Conservation (phyloP, 2,329 filamentous ascomycete genomes). For the Tolypocladium guangdongense region DNA sequence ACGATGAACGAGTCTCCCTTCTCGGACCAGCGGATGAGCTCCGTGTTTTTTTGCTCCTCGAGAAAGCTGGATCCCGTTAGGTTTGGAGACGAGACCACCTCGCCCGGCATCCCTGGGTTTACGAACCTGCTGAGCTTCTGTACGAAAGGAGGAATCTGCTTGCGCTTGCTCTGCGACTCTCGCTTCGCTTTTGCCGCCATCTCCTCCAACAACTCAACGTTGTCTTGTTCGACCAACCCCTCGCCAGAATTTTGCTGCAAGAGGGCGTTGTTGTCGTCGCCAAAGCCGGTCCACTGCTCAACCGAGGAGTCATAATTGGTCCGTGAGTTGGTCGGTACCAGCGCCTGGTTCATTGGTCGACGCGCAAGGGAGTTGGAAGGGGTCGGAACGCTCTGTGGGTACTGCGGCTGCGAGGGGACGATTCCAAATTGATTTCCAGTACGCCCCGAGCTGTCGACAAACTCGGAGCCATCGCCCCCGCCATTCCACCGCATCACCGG, state of each 20-base stretch:
- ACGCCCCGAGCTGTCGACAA: slow-evolving; percentile 23
- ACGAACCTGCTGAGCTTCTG: slow-evolving; percentile 92
- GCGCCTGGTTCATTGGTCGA: slow-evolving; percentile 37
- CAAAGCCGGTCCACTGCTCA: slow-evolving; percentile 31
- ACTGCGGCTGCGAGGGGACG: slow-evolving; percentile 24
- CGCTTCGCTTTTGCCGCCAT: slow-evolving; percentile 72
- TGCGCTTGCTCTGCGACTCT: slow-evolving; percentile 80
- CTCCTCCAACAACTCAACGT: slow-evolving; percentile 68
- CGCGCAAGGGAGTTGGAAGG: slow-evolving; percentile 42
- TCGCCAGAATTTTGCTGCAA: slow-evolving; percentile 25
- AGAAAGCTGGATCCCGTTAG: slow-evolving; percentile 57
- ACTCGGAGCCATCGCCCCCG: slow-evolving; percentile 23
- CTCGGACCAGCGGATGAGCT: slow-evolving; percentile 93
- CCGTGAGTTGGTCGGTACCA: slow-evolving; percentile 33
- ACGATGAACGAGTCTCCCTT: slow-evolving; percentile 96
- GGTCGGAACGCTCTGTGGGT: slow-evolving; percentile 17
- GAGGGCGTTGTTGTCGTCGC: slow-evolving; percentile 27
- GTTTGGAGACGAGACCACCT: background rate
- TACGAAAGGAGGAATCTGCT: slow-evolving; percentile 95
- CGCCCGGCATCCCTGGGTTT: background rate
- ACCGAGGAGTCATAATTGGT: slow-evolving; percentile 24
- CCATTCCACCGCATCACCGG: slow-evolving; percentile 36
- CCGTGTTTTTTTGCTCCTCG: slow-evolving; percentile 84
- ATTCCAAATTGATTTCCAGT: slow-evolving; percentile 27
- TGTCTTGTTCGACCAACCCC: slow-evolving; percentile 45